Conservation (phyloP, 164 flowering plant species). For the Hamamelis virginiana region DNA sequence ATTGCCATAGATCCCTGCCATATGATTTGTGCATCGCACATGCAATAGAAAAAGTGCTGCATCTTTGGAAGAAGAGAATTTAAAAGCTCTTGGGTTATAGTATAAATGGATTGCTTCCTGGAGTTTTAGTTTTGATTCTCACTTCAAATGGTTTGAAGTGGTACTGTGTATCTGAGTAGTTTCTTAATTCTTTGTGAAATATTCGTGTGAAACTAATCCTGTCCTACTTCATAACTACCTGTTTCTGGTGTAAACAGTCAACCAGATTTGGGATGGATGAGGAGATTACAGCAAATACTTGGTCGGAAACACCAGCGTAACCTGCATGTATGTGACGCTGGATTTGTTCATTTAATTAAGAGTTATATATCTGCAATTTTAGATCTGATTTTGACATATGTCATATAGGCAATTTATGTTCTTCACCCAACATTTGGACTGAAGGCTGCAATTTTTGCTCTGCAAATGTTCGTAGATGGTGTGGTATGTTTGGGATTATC, state of each 20-base stretch:
- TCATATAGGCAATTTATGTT: conserved; percentile 78
- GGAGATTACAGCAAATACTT: conserved; percentile 89
- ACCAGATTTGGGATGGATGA: conserved; percentile 97
- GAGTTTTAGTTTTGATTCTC: too few species aligned
- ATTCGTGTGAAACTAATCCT: too few species aligned
- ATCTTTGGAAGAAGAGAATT: too few species aligned
- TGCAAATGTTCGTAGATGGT: conserved; percentile 57
- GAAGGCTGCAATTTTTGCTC: conserved; percentile 68
- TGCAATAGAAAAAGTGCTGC: too few species aligned
- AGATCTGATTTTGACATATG: conserved; percentile 17
- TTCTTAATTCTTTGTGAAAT: too few species aligned
- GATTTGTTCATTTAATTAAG: not conserved
- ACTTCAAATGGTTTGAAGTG: too few species aligned
- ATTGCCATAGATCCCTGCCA: too few species aligned
- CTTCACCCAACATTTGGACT: conserved; percentile 92
- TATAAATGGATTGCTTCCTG: too few species aligned
- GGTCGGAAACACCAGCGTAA: conserved; percentile 94
- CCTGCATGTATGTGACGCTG: conserved; percentile 62
- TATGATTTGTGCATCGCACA: too few species aligned
- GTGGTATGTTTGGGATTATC: conserved; percentile 25
- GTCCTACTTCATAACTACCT: too few species aligned
- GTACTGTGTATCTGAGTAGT: too few species aligned
- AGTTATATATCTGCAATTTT: not conserved
- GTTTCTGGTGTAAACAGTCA: conserved; percentile 50
- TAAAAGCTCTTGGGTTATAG: too few species aligned